Base-by-base conservation (phyloP, 83 land plant species). In the Picea engelmannii region DNA sequence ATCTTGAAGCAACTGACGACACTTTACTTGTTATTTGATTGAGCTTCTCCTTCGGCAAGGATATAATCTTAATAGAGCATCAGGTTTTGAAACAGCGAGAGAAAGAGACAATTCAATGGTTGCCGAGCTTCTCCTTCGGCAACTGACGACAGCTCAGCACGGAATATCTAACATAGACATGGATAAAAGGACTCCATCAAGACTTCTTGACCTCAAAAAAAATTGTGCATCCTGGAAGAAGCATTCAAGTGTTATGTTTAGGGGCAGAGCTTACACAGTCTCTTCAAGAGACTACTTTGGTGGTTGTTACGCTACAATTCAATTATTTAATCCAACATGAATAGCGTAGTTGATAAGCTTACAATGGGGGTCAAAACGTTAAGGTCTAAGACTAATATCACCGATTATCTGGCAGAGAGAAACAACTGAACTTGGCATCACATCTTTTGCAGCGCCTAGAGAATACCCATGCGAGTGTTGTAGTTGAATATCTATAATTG, bases 241-340 rank as follows among this genome's bases (percentile, higher is more conserved):
- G 35, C 35, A 31, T 31, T 31, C 35, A 31, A 31, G 35, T 31
- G 35, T 31, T 31, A 31, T 31, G 99, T 95, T 78, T 93, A 2
- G 99, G 99, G 61, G 99, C 95, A 81, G 87, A 87, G 84, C 88
- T 96, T 83, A 97, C 99, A 55, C 99, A 96, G 78, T 84, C 94
- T 55, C 66, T 96, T 60, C 97, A 96, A 69, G 99, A 96, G 80
- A 89, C 94, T 79, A 95, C 99, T 69, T 82, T 96, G 87, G 90
- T 96, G 65, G 97, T 97, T 4, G 91, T 92, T 31, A 89, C 97
- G 62, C 11, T 95, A 95, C 81, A 64, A 82, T 13, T 79, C 91
- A 15, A 78, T 31, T 31, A 31, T 31, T 31, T 0, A 31, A 31
- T 31, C 35, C 0, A 31, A 31, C 35, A 31, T 31, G 90, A 94